Conservation (phyloP, 176 grass and related monocot species). For the Metroxylon sagu region DNA sequence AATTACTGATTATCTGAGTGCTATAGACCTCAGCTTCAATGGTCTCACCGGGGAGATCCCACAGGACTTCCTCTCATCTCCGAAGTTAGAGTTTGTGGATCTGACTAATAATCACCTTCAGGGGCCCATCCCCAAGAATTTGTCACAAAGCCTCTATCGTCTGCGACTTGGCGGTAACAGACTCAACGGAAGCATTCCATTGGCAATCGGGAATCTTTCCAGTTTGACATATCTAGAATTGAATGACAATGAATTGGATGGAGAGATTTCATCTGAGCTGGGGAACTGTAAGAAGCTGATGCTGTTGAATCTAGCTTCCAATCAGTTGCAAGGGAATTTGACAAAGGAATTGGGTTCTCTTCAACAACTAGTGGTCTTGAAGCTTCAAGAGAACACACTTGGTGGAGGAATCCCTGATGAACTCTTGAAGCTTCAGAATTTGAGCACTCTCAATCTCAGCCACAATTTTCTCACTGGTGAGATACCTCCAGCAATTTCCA, state of each 20-base stretch:
- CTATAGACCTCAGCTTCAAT: conserved; percentile 77
- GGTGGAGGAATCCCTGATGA: conserved; percentile 9
- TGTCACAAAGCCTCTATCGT: conserved; percentile 33
- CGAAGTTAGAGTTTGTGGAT: conserved; percentile 37
- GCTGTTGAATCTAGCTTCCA: conserved; percentile 56
- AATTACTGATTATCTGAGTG: conserved; percentile 26
- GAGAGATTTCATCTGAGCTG: conserved; percentile 23
- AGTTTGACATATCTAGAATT: conserved; percentile 46
- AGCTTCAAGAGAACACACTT: conserved; percentile 42
- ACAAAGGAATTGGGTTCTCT: conserved; percentile 31
- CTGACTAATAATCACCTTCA: conserved; percentile 11
- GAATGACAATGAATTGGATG: conserved; percentile 30
- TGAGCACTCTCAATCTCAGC: conserved; percentile 54
- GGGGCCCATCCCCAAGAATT: conserved; percentile 10
- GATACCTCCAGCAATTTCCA: conserved; percentile 21
- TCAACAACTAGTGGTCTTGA: conserved; percentile 36
- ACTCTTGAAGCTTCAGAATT: conserved; percentile 15
- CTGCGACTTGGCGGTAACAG: conserved; percentile 32
- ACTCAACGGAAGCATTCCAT: conserved; percentile 33
- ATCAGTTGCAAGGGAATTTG: conserved; percentile 27
- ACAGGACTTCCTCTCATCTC: conserved; percentile 15
- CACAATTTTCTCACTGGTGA: conserved; percentile 32
- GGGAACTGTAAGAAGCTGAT: conserved; percentile 27
- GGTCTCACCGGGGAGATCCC: conserved; percentile 25
- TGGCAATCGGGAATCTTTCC: conserved; percentile 4